These are phyloP conservation scores for Rhizopus stolonifer DNA, from an alignment of 371 early-diverging fungal genomes.

Conservation along the genomic window DNA sequence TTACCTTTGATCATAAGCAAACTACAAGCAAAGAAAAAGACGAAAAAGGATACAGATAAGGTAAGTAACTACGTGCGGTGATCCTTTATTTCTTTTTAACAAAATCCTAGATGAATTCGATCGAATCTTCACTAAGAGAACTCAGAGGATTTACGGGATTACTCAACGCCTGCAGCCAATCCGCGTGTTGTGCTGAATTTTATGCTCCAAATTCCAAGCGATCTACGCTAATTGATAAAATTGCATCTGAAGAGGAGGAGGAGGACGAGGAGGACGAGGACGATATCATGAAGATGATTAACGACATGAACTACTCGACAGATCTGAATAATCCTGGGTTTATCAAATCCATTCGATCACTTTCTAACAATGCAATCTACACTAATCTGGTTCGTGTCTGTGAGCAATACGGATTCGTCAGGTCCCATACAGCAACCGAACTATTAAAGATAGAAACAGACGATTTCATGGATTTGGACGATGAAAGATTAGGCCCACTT, in stretches of 20 bases:
- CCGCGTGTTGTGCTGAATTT: slow-evolving; percentile 29
- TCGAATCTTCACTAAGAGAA: slow-evolving; percentile 42
- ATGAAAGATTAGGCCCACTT: slow-evolving; percentile 1
- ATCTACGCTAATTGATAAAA: slow-evolving; percentile 23
- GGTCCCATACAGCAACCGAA: slow-evolving; percentile 21
- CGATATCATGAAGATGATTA: slow-evolving; percentile 45
- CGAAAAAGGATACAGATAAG: slow-evolving; percentile 17
- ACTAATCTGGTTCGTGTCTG: slow-evolving; percentile 38
- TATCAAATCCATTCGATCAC: slow-evolving; percentile 29
- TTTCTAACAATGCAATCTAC: slow-evolving; percentile 36
- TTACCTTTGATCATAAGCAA: slow-evolving; percentile 20
- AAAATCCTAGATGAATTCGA: slow-evolving; percentile 31
- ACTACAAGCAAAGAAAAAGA: slow-evolving; percentile 16
- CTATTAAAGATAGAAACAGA: slow-evolving; percentile 22
- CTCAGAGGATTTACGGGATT: slow-evolving; percentile 45
- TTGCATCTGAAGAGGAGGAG: slow-evolving; percentile 18
- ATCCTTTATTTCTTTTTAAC: neutral
- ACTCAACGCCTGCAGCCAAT: slow-evolving; percentile 46
- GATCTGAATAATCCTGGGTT: slow-evolving; percentile 32
- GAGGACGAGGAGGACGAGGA: slow-evolving; percentile 42
- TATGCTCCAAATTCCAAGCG: slow-evolving; percentile 30
- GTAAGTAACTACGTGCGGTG: neutral
- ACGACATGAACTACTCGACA: slow-evolving; percentile 27
- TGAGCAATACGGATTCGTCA: slow-evolving; percentile 31
- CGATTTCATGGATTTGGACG: slow-evolving; percentile 24